These are phyloP conservation scores for Yamadazyma olivae DNA, from an alignment of 805 yeast genomes.

Conservation along the genomic window DNA sequence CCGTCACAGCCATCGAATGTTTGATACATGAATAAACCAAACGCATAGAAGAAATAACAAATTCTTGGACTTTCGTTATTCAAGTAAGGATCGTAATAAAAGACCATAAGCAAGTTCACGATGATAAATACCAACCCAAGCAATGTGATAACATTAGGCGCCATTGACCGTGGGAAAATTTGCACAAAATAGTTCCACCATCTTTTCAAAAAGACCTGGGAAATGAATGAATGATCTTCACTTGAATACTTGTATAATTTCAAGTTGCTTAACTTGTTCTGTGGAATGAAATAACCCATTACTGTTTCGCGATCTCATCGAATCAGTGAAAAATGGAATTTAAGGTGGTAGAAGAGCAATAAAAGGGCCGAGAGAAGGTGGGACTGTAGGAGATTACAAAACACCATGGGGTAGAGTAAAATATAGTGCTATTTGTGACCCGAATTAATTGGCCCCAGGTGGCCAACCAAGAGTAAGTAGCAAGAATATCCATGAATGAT, in stretches of 20 bases:
- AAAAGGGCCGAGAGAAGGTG: too few species aligned
- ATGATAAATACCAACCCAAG: conserved; percentile 73
- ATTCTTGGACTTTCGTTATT: conserved; percentile 63
- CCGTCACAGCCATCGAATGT: conserved; percentile 98
- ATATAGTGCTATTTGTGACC: too few species aligned
- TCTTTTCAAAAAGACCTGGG: conserved; percentile 73
- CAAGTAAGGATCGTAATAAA: conserved; percentile 71
- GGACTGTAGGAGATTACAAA: too few species aligned
- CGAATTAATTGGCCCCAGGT: too few species aligned
- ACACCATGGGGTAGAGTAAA: too few species aligned
- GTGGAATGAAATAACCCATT: conserved; percentile 70
- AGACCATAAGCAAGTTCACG: conserved; percentile 58
- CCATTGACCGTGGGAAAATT: conserved; percentile 82
- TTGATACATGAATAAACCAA: conserved; percentile 85
- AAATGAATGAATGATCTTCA: conserved; percentile 76
- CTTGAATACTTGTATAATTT: conserved; percentile 64
- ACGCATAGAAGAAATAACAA: conserved; percentile 74
- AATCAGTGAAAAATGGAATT: too few species aligned
- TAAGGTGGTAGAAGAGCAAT: too few species aligned
- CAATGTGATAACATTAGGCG: conserved; percentile 88
- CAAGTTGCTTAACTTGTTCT: conserved; percentile 46
- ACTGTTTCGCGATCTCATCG: too few species aligned
- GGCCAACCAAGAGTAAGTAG: too few species aligned
- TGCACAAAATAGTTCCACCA: conserved; percentile 76
- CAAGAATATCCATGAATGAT: too few species aligned